Evolutionary conservation across 2,329 filamentous ascomycete genomes (phyloP), one percentile per base, ranked within the genome.

Genomic region (Exophiala calicioides): DNA sequence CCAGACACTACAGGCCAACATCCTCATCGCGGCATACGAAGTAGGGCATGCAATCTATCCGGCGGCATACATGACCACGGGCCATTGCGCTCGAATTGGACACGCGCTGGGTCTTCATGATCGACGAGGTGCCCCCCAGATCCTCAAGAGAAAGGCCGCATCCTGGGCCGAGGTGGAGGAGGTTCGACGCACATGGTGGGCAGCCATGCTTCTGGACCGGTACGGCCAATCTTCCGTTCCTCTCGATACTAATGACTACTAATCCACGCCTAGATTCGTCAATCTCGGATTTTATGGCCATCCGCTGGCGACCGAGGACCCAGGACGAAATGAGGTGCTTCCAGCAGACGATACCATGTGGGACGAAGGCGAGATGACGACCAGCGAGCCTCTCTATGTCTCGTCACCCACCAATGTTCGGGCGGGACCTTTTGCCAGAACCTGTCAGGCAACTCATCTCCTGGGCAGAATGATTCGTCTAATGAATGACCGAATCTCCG

Each of bases 41-140:
- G 42, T 64, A 13, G 61, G 59, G 2, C 63, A 68, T 48, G 62
- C 57, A n/a, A 67, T 68, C 12, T 67, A 66, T 42, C 66, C 65
- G 4, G 60, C 63, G 7, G 65, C 65, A 19, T 67, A 61, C 43
- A 44, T 67, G 12, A 61, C 62, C 10, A 52, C 52, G 3, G 56
- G 52, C 3, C 55, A 59, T 29, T 60, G 51, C 36, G 54, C 58
- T 2, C 42, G 56, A 24, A 19, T 61, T 8, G 58, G 58, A 10
- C 52, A 58, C 20, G 42, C 47, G 2, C 32, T 61, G 21, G 58
- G 58, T 7, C 31, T 61, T 16, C 50, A 61, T 42, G 47, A 59
- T 41, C 41, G 55, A 8, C 48, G 30, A 23, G 26, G 46, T 36
- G 52, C 57, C 8, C 57, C 57, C 30, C 56, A 57, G 34, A 35